A percentile compares a stretch with the other conserved stretches of the same genome.
These are phyloP conservation scores for Beauveria caledonica DNA, from an alignment of 2,329 filamentous ascomycete genomes.

Conservation along the genomic window DNA sequence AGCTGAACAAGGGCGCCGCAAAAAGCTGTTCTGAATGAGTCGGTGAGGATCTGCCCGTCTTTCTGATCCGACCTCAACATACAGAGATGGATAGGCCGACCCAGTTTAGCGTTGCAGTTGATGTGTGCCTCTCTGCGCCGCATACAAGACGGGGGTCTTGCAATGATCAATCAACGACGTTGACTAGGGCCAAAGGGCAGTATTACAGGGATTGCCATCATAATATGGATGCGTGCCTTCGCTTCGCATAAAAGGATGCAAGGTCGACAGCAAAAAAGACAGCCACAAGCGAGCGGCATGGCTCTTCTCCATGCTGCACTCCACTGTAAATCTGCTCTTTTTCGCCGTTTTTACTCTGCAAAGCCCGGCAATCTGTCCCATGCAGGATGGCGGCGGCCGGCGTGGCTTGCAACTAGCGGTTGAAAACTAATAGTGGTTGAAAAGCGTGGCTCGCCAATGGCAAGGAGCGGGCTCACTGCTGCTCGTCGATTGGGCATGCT, in stretches of 20 bases:
- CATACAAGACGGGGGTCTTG: background rate
- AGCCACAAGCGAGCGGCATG: background rate
- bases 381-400: constrained; percentile 3
- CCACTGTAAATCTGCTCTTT: constrained; percentile 1
- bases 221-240: background rate
- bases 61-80: constrained; percentile 3
- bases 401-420: constrained; percentile 2
- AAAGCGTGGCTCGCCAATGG: constrained; percentile 5
- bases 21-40: background rate
- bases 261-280: background rate
- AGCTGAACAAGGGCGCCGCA: constrained; percentile 8
- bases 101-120: background rate
- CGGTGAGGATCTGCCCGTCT: constrained; percentile 9
- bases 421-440: too few relatives aligned
- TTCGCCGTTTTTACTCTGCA: background rate
- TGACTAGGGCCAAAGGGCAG: background rate
- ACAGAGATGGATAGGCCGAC: background rate
- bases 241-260: background rate
- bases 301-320: background rate
- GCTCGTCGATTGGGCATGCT: constrained; percentile 4
- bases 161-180: background rate
- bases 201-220: background rate
- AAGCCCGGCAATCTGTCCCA: constrained; percentile 2
- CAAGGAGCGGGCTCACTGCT: background rate
- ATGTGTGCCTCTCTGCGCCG: background rate